Conservation (phyloP, 2,329 filamentous ascomycete genomes). For the Aspergillus neoniger region DNA sequence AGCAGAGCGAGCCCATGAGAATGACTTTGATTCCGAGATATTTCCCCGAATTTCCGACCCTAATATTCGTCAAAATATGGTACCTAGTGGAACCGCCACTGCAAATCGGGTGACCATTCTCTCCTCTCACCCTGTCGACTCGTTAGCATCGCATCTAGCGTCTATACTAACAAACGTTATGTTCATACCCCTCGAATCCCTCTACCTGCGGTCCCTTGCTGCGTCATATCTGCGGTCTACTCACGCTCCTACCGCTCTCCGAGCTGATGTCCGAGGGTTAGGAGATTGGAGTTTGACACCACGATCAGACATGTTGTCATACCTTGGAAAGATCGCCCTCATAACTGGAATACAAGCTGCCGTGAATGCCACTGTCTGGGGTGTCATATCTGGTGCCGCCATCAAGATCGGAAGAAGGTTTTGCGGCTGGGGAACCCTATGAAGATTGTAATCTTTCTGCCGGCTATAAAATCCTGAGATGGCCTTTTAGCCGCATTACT, state of each 20-base stretch:
- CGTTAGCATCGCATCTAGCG: conserved; percentile 45
- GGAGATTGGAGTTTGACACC: conserved; percentile 40
- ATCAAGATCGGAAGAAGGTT: conserved; percentile 43
- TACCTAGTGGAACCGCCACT: conserved; percentile 13
- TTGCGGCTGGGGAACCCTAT: conserved; percentile 43
- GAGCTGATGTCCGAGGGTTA: conserved; percentile 35
- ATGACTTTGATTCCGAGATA: conserved; percentile 18
- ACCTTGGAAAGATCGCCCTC: conserved; percentile 39
- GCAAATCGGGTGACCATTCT: conserved; percentile 46
- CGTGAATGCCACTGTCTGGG: conserved; percentile 41
- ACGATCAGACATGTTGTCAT: conserved; percentile 33
- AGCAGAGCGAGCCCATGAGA: conserved; percentile 15
- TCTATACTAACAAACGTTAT: conserved; percentile 40
- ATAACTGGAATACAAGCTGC: conserved; percentile 41
- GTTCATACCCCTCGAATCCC: conserved; percentile 44
- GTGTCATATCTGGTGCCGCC: conserved; percentile 39
- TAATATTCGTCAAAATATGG: conserved; percentile 19
- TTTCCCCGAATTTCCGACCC: conserved; percentile 23
- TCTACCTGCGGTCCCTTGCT: conserved; percentile 44
- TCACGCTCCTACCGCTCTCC: conserved; percentile 23
- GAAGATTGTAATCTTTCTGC: neutral
- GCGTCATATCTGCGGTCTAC: conserved; percentile 37
- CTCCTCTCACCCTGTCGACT: conserved; percentile 45
- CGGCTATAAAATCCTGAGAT: neutral
- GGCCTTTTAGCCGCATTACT: no score